Conservation (phyloP, 83 land plant genomes). For the Thuja plicata region DNA sequence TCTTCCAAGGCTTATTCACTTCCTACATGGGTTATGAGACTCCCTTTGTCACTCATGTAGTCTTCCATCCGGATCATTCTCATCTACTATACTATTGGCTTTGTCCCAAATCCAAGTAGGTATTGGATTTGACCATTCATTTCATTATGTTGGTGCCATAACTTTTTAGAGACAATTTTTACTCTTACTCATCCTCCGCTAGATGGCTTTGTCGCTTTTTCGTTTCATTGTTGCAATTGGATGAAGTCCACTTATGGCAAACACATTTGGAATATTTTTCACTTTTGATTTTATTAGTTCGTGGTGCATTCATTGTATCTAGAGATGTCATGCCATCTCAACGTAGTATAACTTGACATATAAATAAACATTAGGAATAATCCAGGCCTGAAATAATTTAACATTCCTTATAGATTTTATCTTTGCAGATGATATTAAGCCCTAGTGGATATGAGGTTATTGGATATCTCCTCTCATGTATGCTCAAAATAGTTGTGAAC, state of each 20-base stretch:
- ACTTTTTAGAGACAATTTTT: constrained; percentile 26
- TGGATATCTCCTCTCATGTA: constrained; percentile 49
- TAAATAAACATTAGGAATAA: neutral
- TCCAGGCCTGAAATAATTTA: no score
- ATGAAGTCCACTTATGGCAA: constrained; percentile 45
- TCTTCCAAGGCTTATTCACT: constrained; percentile 60
- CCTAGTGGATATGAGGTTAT: constrained; percentile 42
- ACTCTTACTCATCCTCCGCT: constrained; percentile 38
- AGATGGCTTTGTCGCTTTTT: constrained; percentile 54
- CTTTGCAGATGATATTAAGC: constrained; percentile 27
- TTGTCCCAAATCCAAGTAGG: constrained; percentile 54
- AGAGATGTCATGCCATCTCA: constrained; percentile 26
- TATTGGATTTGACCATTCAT: neutral
- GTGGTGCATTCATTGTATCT: constrained; percentile 64
- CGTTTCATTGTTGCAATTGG: constrained; percentile 63
- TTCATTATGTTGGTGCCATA: no score
- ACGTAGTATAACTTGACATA: neutral
- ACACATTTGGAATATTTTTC: constrained; percentile 52
- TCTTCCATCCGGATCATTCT: constrained; percentile 41
- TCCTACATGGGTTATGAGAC: constrained; percentile 37
- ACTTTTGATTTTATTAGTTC: constrained; percentile 39
- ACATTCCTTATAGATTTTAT: neutral
- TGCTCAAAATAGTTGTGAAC: constrained; percentile 35
- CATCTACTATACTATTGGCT: constrained; percentile 55
- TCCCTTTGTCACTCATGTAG: constrained; percentile 59